Conservation (phyloP, 2,329 filamentous ascomycete genomes). For the Nakataea oryzae region DNA sequence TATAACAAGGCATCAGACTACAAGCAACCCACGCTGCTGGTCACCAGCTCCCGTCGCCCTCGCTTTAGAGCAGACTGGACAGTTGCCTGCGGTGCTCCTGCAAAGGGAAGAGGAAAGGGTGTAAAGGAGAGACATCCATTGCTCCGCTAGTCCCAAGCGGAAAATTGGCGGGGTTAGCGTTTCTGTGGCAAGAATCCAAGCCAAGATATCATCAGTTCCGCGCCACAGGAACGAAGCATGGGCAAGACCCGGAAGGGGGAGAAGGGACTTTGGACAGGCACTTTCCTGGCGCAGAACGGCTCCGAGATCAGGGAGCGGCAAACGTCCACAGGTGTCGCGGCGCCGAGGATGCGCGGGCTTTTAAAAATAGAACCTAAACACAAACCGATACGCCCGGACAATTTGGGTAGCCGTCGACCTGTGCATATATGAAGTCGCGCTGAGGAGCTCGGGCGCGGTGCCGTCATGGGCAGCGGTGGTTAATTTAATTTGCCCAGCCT, state of each 20-base stretch:
- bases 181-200: background rate
- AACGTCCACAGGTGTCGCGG: background rate
- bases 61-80: background rate
- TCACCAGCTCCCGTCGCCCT: background rate
- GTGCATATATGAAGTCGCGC: background rate
- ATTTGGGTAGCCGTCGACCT: background rate
- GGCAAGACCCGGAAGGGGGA: too few relatives aligned
- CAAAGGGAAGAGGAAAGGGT: background rate
- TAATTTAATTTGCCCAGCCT: background rate
- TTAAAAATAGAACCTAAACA: background rate
- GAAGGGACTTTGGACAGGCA: too few relatives aligned
- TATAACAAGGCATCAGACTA: background rate
- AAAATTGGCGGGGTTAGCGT: background rate
- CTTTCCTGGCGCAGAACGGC: background rate
- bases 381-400: background rate
- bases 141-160: background rate
- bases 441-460: background rate
- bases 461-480: background rate
- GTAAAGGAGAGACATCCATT: background rate
- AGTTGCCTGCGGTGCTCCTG: background rate
- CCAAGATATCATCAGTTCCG: background rate
- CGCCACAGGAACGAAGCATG: background rate
- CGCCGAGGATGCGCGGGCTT: background rate
- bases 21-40: background rate
- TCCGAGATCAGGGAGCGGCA: background rate